Percentiles rank a stretch among this genome's conserved stretches.
These are phyloP conservation scores for Chamaecrista fasciculata DNA, from an alignment of 306 rosid species.

Conservation along the genomic window DNA sequence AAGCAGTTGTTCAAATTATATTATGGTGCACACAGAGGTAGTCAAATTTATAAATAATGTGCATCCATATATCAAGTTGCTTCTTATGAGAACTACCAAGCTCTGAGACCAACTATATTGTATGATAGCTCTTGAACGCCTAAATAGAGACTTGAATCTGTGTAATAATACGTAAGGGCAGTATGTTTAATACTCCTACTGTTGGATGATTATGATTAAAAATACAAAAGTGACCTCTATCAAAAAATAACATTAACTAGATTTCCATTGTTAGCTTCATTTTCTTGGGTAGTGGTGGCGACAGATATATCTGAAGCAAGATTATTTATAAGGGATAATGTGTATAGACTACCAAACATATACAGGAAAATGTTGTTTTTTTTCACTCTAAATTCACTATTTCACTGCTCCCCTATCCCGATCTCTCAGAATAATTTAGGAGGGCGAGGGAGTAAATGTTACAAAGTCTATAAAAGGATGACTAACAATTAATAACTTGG, in stretches of 20 bases:
- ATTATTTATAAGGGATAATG: background rate
- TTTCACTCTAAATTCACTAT: background rate
- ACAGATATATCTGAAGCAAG: background rate
- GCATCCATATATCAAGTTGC: background rate
- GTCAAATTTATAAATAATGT: background rate
- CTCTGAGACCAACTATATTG: background rate
- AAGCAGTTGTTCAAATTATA: background rate
- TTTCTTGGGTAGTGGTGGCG: background rate
- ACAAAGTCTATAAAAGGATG: background rate
- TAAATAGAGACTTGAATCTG: background rate
- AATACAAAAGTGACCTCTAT: background rate
- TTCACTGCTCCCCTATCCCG: background rate
- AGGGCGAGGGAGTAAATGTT: background rate
- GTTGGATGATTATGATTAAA: background rate
- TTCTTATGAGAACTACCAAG: background rate
- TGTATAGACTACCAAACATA: background rate
- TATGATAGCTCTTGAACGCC: background rate
- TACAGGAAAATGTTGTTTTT: background rate
- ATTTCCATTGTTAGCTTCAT: background rate
- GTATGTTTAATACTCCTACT: background rate
- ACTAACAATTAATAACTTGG: background rate
- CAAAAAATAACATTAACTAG: background rate
- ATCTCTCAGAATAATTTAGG: background rate
- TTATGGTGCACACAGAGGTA: background rate
- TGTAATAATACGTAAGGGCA: background rate